Conservation (phyloP, 2,329 filamentous ascomycete species). For the Myriosclerotinia scirpicola region DNA sequence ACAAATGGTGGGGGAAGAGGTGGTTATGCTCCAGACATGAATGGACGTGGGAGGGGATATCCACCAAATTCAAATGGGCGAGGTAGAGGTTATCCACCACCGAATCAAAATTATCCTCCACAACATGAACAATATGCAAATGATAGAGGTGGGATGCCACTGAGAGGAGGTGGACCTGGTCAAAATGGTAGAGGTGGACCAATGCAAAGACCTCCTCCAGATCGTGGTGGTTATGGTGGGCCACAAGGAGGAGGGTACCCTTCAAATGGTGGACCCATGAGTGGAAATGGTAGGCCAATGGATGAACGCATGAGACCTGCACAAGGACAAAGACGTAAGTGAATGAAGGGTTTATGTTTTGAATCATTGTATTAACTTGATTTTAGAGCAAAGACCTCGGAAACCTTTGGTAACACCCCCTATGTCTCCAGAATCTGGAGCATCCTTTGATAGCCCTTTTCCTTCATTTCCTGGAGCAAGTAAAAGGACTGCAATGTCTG, state of each 20-base stretch:
- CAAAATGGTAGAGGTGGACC: conserved; percentile 32
- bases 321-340: conserved; percentile 31
- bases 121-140: conserved; percentile 38
- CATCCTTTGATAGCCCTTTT: conserved; percentile 51
- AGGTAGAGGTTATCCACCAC: conserved; percentile 34
- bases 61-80: conserved; percentile 21
- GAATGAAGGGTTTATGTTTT: neutral
- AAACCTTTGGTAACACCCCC: conserved; percentile 40
- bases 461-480: conserved; percentile 45
- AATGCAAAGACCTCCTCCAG: conserved; percentile 36
- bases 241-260: conserved; percentile 36
- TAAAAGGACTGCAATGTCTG: conserved; percentile 45
- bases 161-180: conserved; percentile 29
- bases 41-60: conserved; percentile 34
- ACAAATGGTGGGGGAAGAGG: conserved; percentile 33
- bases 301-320: conserved; percentile 21
- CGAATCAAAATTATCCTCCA: conserved; percentile 36
- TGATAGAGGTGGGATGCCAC: conserved; percentile 33
- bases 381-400: conserved; percentile 30
- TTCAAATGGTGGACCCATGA: conserved; percentile 14
- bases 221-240: conserved; percentile 33
- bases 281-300: conserved; percentile 31
- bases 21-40: conserved; percentile 34
- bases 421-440: conserved; percentile 42
- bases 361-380: conserved; percentile 7